Percentiles rank a stretch among this genome's conserved stretches.
phyloP scores from a whole-genome alignment of 1,139 yeast genomes.

The Wickerhamiella pararugosa region DNA sequence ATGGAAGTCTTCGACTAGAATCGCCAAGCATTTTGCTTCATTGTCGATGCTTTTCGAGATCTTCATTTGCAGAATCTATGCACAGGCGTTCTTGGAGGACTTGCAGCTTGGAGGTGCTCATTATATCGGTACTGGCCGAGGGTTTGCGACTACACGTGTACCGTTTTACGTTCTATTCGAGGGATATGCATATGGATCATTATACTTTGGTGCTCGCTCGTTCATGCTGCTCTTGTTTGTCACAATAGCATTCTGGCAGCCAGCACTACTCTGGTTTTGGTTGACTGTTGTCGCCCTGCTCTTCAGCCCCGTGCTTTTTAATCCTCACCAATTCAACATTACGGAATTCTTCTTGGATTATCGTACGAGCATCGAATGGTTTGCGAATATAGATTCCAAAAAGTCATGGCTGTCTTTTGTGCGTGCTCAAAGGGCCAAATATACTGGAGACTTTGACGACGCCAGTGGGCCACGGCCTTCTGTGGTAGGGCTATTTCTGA shows the following conservation, averaged over 20 bases:
- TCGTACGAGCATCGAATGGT: constrained; percentile 49
- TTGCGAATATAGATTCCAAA: constrained; percentile 34
- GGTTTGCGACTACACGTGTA: constrained; percentile 59
- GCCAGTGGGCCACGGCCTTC: constrained; percentile 27
- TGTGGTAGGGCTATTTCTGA: constrained; percentile 34
- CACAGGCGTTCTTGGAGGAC: constrained; percentile 53
- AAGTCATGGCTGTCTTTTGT: constrained; percentile 50
- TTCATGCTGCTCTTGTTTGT: constrained; percentile 48
- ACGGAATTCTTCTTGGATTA: constrained; percentile 62
- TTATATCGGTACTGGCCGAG: constrained; percentile 75
- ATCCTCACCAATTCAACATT: constrained; percentile 72
- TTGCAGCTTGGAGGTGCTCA: constrained; percentile 70
- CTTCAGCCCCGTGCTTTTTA: constrained; percentile 66
- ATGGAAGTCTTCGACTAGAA: constrained; percentile 43
- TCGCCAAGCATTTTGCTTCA: constrained; percentile 50
- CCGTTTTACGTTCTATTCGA: constrained; percentile 48
- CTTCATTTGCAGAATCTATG: constrained; percentile 72
- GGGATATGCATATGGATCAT: constrained; percentile 46
- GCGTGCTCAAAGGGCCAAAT: constrained; percentile 38
- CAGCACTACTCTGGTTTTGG: constrained; percentile 73
- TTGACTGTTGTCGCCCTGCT: constrained; percentile 56
- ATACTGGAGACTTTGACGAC: constrained; percentile 48
- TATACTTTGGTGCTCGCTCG: constrained; percentile 49
- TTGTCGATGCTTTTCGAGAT: constrained; percentile 78
- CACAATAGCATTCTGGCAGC: constrained; percentile 57